These are phyloP conservation scores for Hypomontagnella monticulosa DNA, from an alignment of 495 filamentous ascomycete species.

Conservation along the genomic window DNA sequence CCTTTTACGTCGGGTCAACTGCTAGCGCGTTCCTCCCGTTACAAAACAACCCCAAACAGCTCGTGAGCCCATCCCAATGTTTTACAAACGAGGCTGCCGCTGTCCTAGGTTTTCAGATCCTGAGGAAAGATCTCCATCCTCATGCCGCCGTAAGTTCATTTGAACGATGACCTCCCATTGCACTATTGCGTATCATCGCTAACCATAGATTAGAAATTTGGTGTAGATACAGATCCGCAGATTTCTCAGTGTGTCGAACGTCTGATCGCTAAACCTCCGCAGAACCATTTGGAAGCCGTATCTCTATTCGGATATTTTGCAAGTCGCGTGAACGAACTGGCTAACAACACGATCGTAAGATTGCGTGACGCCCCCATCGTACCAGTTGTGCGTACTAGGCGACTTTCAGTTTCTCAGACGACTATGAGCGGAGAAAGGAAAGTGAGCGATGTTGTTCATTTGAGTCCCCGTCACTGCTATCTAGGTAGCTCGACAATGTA, in stretches of 20 bases:
- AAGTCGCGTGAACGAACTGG: constrained; percentile 76
- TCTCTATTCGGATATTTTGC: constrained; percentile 83
- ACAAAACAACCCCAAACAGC: constrained; percentile 66
- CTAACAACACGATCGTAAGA: constrained; percentile 63
- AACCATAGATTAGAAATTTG: constrained; percentile 69
- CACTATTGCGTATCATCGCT: constrained; percentile 2
- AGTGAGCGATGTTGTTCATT: constrained; percentile 41
- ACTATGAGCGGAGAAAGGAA: constrained; percentile 39
- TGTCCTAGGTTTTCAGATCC: constrained; percentile 80
- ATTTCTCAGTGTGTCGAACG: constrained; percentile 76
- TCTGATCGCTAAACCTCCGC: constrained; percentile 75
- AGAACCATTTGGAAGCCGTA: constrained; percentile 68
- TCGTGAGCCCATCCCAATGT: constrained; percentile 78
- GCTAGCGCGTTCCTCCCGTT: constrained; percentile 77
- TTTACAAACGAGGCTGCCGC: constrained; percentile 81
- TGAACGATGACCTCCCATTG: neutral
- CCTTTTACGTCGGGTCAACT: constrained; percentile 64
- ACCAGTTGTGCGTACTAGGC: constrained; percentile 62
- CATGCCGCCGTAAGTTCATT: constrained; percentile 63
- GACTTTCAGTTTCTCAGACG: constrained; percentile 32
- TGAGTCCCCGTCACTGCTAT: constrained; percentile 77
- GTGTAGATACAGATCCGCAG: constrained; percentile 80
- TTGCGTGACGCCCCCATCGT: constrained; percentile 74
- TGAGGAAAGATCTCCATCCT: constrained; percentile 74
- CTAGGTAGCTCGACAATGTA: constrained; percentile 78